Percentiles rank a stretch among this genome's conserved stretches.
These are phyloP conservation scores for Candida broadrunensis DNA, from an alignment of 805 yeast genomes.

Conservation along the genomic window DNA sequence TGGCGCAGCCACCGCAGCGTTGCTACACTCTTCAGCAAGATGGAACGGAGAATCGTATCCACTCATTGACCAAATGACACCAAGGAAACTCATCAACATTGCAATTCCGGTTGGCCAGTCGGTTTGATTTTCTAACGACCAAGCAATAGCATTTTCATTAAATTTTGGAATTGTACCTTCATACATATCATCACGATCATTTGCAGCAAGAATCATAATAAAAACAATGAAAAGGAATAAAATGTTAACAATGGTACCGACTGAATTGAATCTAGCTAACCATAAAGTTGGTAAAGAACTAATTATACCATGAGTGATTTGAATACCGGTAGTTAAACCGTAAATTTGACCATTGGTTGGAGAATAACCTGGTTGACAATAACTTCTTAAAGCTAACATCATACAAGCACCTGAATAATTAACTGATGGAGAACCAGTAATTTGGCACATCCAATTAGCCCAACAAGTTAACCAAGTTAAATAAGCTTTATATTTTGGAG, in stretches of 20 bases:
- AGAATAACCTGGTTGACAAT: slow-evolving; percentile 34
- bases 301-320: slow-evolving; percentile 44
- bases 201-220: slow-evolving; percentile 52
- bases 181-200: slow-evolving; percentile 34
- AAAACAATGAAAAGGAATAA: slow-evolving; percentile 50
- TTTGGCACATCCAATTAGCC: slow-evolving; percentile 63
- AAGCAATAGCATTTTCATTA: slow-evolving; percentile 47
- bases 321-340: slow-evolving; percentile 51
- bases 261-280: slow-evolving; percentile 49
- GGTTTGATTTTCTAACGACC: slow-evolving; percentile 56
- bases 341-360: slow-evolving; percentile 50
- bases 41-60: slow-evolving; percentile 78
- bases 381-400: slow-evolving; percentile 50
- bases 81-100: slow-evolving; percentile 53
- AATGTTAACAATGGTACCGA: slow-evolving; percentile 50
- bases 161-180: slow-evolving; percentile 35
- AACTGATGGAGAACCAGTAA: slow-evolving; percentile 61
- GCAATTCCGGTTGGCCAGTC: slow-evolving; percentile 65
- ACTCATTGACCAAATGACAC: slow-evolving; percentile 71
- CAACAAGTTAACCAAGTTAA: slow-evolving; percentile 64
- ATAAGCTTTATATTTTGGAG: slow-evolving; percentile 49
- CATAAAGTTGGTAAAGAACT: slow-evolving; percentile 54
- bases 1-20: slow-evolving; percentile 65
- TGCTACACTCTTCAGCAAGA: slow-evolving; percentile 67
- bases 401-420: slow-evolving; percentile 55